A percentile compares a stretch with the other conserved stretches of the same genome.
These are phyloP conservation scores for Cytospora paraplurivora DNA, from an alignment of 2,329 filamentous ascomycete species.

Conservation along the genomic window DNA sequence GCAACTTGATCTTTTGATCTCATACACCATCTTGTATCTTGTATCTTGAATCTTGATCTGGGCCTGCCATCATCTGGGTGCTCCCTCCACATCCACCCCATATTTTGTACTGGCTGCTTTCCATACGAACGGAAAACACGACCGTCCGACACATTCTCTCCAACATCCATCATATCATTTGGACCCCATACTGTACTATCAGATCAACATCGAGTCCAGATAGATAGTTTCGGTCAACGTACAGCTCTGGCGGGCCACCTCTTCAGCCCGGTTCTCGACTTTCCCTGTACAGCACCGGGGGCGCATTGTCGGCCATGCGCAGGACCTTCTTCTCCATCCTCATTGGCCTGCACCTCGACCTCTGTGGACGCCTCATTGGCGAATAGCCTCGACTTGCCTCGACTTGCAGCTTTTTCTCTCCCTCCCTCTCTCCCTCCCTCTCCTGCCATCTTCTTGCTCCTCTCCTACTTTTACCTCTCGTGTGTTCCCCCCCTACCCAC, in stretches of 20 bases:
- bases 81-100: no score
- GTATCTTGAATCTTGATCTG: no score
- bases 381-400: conserved; percentile 12
- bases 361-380: conserved; percentile 25
- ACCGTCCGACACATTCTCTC: no score
- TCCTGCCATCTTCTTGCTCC: conserved; percentile 8
- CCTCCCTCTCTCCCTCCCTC: conserved; percentile 4
- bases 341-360: conserved; percentile 24
- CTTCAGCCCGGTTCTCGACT: background rate
- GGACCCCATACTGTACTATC: background rate
- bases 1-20: no score
- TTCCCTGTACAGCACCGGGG: conserved; percentile 14
- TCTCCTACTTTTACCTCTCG: conserved; percentile 11
- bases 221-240: background rate
- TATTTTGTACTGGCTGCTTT: no score
- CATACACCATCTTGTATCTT: no score
- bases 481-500: background rate
- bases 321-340: conserved; percentile 11
- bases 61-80: no score
- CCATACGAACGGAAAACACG: no score
- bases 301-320: conserved; percentile 26
- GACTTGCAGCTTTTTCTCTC: background rate
- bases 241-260: background rate
- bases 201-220: background rate
- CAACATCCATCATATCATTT: no score